phyloP scores from a whole-genome alignment of 768 basidiomycete genomes.

The Phallus indusiatus region DNA sequence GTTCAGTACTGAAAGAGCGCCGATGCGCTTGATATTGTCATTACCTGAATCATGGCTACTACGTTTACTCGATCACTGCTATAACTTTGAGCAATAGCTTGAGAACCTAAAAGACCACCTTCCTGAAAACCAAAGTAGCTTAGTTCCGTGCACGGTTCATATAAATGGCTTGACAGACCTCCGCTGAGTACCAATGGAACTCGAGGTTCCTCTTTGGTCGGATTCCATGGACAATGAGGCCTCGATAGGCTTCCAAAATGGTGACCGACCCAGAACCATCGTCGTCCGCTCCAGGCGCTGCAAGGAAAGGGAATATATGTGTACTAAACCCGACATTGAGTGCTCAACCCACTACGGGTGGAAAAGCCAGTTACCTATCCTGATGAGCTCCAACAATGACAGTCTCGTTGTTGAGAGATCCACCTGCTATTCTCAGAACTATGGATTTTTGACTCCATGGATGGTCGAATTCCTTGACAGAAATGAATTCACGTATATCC shows the following conservation, averaged over 20 bases:
- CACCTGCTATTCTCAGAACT: conserved; percentile 68
- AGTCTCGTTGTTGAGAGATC: conserved; percentile 46
- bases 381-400: conserved; percentile 75
- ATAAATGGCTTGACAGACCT: conserved; percentile 33
- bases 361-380: conserved; percentile 45
- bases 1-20: not conserved
- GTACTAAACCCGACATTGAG: conserved; percentile 31
- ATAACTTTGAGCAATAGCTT: conserved; percentile 56
- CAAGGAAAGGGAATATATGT: conserved; percentile 68
- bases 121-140: conserved; percentile 39
- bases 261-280: conserved; percentile 61
- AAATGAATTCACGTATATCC: conserved; percentile 46
- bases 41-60: conserved; percentile 75
- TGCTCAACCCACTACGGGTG: not conserved
- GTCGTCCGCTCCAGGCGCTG: conserved; percentile 73
- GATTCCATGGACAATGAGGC: conserved; percentile 59
- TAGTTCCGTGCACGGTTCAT: conserved; percentile 6
- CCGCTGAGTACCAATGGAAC: conserved; percentile 80
- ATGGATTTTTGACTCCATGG: conserved; percentile 81
- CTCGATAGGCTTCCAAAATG: conserved; percentile 71
- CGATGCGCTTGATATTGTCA: conserved; percentile 16
- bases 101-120: conserved; percentile 76
- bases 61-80: conserved; percentile 53
- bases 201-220: conserved; percentile 56
- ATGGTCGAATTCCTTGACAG: conserved; percentile 64